Evolutionary conservation across 1,284 basidiomycete genomes (phyloP).

Genomic region (Ustilago nuda): DNA sequence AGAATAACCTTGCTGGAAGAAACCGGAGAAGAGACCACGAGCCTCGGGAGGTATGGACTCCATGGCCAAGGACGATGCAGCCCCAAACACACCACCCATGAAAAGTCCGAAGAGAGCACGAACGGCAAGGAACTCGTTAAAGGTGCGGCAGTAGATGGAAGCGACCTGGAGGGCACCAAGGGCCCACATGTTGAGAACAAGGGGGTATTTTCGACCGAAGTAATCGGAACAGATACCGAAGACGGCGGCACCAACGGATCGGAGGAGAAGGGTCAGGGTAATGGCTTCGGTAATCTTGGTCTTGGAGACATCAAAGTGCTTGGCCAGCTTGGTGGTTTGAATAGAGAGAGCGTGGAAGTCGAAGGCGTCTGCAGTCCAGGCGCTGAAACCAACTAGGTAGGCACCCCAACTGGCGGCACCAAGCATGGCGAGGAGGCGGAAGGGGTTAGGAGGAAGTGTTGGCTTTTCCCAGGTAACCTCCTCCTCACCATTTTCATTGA

Average conservation of each 20-base stretch:
- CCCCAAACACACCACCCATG: conserved; percentile 58
- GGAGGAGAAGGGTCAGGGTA: conserved; percentile 51
- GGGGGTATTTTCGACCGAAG: conserved; percentile 72
- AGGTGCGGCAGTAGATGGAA: conserved; percentile 41
- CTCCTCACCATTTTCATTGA: conserved; percentile 50
- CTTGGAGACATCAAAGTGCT: conserved; percentile 51
- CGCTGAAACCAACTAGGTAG: conserved; percentile 50
- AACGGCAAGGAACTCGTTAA: conserved; percentile 52
- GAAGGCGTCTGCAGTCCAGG: conserved; percentile 49
- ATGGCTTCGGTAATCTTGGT: conserved; percentile 49
- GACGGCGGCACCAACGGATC: conserved; percentile 55
- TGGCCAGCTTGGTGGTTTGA: conserved; percentile 49
- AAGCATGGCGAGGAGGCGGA: conserved; percentile 36
- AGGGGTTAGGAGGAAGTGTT: conserved; percentile 35
- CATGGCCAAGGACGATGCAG: conserved; percentile 34
- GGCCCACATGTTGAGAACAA: conserved; percentile 53
- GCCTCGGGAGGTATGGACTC: conserved; percentile 54
- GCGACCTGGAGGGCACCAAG: conserved; percentile 54
- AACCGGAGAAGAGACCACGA: conserved; percentile 52
- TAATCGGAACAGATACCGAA: conserved; percentile 52
- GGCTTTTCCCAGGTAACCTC: conserved; percentile 38
- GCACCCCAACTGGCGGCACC: conserved; percentile 42
- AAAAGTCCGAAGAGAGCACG: conserved; percentile 55
- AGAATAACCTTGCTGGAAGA: conserved; percentile 57
- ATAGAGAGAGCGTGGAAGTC: conserved; percentile 58